Evolutionary conservation across 805 yeast species (phyloP).

Genomic region (Saccharomycopsis malanga): DNA sequence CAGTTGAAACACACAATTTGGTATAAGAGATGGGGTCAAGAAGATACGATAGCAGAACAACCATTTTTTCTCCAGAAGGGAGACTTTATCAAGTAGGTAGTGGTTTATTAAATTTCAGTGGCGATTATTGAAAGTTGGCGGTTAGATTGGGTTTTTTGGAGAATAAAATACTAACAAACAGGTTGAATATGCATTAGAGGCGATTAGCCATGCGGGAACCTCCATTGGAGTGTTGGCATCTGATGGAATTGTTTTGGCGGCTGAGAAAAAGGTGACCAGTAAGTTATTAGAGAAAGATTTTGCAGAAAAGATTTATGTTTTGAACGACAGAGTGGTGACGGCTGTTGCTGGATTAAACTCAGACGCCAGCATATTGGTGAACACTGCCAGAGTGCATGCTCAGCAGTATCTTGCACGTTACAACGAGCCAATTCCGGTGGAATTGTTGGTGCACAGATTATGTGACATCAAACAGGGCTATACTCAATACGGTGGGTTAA

Average conservation of each 20-base stretch:
- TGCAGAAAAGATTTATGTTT: slow-evolving; percentile 83
- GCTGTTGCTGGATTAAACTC: slow-evolving; percentile 99
- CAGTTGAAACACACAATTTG: no score
- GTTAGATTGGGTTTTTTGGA: no score
- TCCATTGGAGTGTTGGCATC: slow-evolving; percentile 88
- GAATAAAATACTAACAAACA: slow-evolving; percentile 21
- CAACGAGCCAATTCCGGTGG: slow-evolving; percentile 92
- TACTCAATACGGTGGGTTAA: slow-evolving; percentile 96
- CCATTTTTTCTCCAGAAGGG: slow-evolving; percentile 98
- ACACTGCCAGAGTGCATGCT: slow-evolving; percentile 77
- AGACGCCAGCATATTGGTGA: slow-evolving; percentile 87
- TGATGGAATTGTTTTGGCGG: slow-evolving; percentile 88
- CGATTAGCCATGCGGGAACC: slow-evolving; percentile 94
- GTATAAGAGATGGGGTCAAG: slow-evolving; percentile 60
- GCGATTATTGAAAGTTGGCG: no score
- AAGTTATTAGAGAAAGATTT: slow-evolving; percentile 90
- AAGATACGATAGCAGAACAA: slow-evolving; percentile 98
- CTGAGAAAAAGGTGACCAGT: slow-evolving; percentile 92
- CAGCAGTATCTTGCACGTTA: slow-evolving; percentile 81
- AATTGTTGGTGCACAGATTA: slow-evolving; percentile 75
- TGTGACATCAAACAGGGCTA: slow-evolving; percentile 96
- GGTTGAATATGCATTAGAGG: slow-evolving; percentile 96
- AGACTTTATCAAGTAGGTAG: slow-evolving; percentile 80
- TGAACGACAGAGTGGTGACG: slow-evolving; percentile 77
- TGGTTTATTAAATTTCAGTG: not conserved